Evolutionary conservation across 2,329 filamentous ascomycete species (phyloP), one percentile per base, ranked within the genome.

Genomic region (Beauveria sp.): DNA sequence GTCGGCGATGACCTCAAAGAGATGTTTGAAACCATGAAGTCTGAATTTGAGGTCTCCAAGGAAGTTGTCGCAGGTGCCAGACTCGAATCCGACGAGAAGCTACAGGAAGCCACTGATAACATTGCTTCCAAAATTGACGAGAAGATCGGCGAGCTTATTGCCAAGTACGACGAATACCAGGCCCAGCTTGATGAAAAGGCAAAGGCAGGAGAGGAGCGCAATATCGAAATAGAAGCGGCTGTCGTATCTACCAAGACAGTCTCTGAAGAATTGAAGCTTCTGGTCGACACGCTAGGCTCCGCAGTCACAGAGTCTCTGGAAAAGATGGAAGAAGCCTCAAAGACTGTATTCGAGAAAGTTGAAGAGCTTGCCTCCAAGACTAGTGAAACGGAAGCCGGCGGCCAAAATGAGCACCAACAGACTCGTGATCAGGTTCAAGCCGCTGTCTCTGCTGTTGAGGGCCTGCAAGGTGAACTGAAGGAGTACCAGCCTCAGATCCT

Each of bases 401-500:
- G 81, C 65, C 93, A 90, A 75, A 80, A 84, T 1, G 90, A 96
- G 70, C 92, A 97, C 69, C 83, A 91, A 66, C 83, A 90, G 66
- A 96, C 93, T 10, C 87, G 91, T 8, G 89, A 92, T 42, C 87
- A 96, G 67, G 81, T 96, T 59, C 84, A 88, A 67, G 88, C 91
- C 69, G 86, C 90, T 12, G 78, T 92, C 43, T 82, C 82, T 61
- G 85, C 85, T 8, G 86, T 96, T 18, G 87, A 90, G 66, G 86
- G 85, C 26, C 78, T 98, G 1, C 89, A 96, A 70, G 88, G 83
- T 63, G 86, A 95, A 62, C 82, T 96, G 34, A 84, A 83, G 9
- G 92, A 97, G 71, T 88, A 89, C 66, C 89, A 97, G 67, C 95
- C 95, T 1, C 89, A 96, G 75, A 89, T 98, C 66, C 83, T 97